These are phyloP conservation scores for Cryptococcus sp. DNA, from an alignment of 1,284 basidiomycete genomes.

Conservation along the genomic window DNA sequence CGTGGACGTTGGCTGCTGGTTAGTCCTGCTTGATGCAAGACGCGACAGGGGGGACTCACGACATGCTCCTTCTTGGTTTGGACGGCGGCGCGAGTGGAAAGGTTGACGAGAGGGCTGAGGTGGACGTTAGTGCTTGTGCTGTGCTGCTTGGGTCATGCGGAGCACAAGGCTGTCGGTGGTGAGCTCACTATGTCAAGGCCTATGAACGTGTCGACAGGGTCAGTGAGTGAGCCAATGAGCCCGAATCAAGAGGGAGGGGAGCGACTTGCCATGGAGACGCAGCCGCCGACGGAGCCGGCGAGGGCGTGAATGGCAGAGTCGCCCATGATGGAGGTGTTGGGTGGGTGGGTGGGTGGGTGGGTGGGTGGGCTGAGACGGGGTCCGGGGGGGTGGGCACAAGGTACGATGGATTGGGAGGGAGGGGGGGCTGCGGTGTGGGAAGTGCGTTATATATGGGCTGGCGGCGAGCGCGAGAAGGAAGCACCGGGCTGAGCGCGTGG, in stretches of 20 bases:
- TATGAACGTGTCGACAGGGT: conserved; percentile 5
- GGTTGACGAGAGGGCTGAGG: conserved; percentile 77
- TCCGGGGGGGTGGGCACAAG: no score
- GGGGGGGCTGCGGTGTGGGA: no score
- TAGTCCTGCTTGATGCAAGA: background rate
- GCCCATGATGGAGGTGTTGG: conserved; percentile 27
- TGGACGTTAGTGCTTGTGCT: background rate
- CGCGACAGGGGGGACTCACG: conserved; percentile 17
- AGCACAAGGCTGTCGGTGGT: background rate
- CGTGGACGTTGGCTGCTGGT: conserved; percentile 9
- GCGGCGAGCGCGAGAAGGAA: no score
- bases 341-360: background rate
- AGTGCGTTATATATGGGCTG: no score
- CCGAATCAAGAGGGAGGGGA: conserved; percentile 3
- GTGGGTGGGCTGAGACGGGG: no score
- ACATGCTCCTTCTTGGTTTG: conserved; percentile 63
- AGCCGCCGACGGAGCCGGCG: conserved; percentile 86
- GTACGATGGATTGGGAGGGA: background rate
- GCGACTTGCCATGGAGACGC: conserved; percentile 78
- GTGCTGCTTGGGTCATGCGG: background rate
- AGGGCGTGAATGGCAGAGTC: conserved; percentile 87
- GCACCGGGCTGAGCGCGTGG: no score
- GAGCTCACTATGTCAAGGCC: conserved; percentile 48
- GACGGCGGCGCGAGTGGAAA: conserved; percentile 90
- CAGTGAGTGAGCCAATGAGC: background rate